A percentile compares a stretch with the other conserved stretches of the same genome.
These are phyloP conservation scores for Sporothrix euskadiensis DNA, from an alignment of 2,329 filamentous ascomycete genomes.

Conservation along the genomic window DNA sequence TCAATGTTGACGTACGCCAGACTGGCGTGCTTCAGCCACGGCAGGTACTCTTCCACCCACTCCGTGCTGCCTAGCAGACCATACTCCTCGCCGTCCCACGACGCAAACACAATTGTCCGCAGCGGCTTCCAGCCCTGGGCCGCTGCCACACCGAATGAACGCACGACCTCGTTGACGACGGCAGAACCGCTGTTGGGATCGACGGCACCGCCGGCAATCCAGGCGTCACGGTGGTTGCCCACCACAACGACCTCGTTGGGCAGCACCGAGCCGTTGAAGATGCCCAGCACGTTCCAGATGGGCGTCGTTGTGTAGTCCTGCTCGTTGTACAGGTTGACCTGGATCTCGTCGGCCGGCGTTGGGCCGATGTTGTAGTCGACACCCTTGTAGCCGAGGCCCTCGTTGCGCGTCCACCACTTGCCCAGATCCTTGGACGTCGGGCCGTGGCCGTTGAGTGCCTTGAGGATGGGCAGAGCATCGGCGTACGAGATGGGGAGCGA, in stretches of 20 bases:
- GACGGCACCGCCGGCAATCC: conserved; percentile 69
- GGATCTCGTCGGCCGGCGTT: conserved; percentile 65
- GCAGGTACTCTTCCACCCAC: conserved; percentile 87
- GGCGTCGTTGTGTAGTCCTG: conserved; percentile 81
- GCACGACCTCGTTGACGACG: conserved; percentile 73
- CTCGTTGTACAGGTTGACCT: conserved; percentile 73
- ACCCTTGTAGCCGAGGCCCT: conserved; percentile 75
- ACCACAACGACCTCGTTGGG: conserved; percentile 83
- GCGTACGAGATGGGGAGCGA: conserved; percentile 50
- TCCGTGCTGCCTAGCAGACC: conserved; percentile 84
- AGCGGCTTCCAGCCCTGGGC: conserved; percentile 77
- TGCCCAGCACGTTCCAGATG: conserved; percentile 87
- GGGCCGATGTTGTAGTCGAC: conserved; percentile 85
- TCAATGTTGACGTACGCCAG: conserved; percentile 88
- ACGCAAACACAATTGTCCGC: conserved; percentile 87
- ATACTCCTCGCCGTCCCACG: conserved; percentile 83
- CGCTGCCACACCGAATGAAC: conserved; percentile 69
- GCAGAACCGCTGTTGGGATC: conserved; percentile 84
- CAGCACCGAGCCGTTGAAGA: conserved; percentile 79
- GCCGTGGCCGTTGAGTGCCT: conserved; percentile 82
- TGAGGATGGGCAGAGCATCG: conserved; percentile 29
- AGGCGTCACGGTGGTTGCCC: conserved; percentile 80
- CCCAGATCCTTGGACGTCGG: conserved; percentile 74
- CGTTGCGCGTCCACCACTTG: conserved; percentile 66
- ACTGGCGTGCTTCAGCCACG: conserved; percentile 72